Base-by-base conservation (phyloP, 2,329 filamentous ascomycete species). In the Botrytis pseudocinerea region DNA sequence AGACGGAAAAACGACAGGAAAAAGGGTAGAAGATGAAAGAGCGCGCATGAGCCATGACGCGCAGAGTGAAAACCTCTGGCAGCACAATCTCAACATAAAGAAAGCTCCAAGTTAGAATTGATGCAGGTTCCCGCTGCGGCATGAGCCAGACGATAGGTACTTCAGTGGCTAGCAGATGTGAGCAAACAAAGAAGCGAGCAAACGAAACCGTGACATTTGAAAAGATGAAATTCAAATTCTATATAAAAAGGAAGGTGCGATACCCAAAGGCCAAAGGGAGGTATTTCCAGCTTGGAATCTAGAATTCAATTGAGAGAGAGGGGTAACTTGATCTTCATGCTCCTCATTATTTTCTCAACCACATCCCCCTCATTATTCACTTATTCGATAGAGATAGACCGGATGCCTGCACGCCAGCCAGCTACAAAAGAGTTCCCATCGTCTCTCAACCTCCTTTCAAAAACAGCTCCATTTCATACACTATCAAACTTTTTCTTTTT, bases 291-390 rank as follows among this genome's bases (percentile, higher is more conserved):
- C 6, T 44, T 1, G 0, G 51, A 32, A 14, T 32, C 20, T 2
- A 9, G 48, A 48, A 32, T 57, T 42, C 9, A 57, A 25, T 68
- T 42, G 18, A 16, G 9, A 42, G 35, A 42, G 35, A 20, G n/a
- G 38, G 38, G 40, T n/a, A 18, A 54, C 0, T 38, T 25, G 46
- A 22, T 32, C 4, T 57, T 28, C 10, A 9, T 42, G 6, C 48
- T 54, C 22, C 25, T 7, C 35, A 18, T 12, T n/a, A 2, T 14
- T 57, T 7, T 4, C 42, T 25, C 16, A 35, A 18, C 8, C 16
- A 16, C 25, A 2, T 35, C 6, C n/a, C 40, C 54, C 22, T 69
- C 38, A 61, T 44, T 18, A 60, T 70, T 70, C 68, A 70, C 68
- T 44, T 28, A 8, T 12, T 9, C 6, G 38, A 25, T 12, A 16